Conservation (phyloP, 805 yeast genomes). For the Metschnikowia picachoensis region DNA sequence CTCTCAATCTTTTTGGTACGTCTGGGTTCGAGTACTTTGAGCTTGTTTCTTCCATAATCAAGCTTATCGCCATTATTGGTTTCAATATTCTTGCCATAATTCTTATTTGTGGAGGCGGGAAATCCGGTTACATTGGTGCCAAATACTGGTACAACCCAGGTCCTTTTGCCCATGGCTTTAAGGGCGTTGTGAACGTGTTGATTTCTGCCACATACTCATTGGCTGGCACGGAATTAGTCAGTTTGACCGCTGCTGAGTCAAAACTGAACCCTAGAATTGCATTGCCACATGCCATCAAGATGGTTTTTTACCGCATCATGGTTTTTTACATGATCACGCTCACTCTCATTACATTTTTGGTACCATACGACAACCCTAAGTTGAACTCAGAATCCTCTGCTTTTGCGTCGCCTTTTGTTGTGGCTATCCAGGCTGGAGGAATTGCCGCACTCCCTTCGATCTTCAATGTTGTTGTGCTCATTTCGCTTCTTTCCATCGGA, state of each 20-base stretch:
- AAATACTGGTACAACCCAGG: conserved; percentile 37
- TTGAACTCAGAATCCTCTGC: conserved; percentile 27
- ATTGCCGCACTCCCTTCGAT: conserved; percentile 41
- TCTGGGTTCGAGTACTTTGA: conserved; percentile 39
- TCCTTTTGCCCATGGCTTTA: conserved; percentile 33
- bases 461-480: conserved; percentile 39
- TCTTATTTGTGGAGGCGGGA: conserved; percentile 38
- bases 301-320: conserved; percentile 40
- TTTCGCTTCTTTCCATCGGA: conserved; percentile 40
- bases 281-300: conserved; percentile 40
- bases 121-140: conserved; percentile 36
- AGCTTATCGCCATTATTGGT: conserved; percentile 37
- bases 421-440: conserved; percentile 40
- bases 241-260: conserved; percentile 36
- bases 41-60: conserved; percentile 32
- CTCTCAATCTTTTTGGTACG: conserved; percentile 32
- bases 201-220: conserved; percentile 41
- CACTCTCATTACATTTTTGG: conserved; percentile 38
- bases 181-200: conserved; percentile 37
- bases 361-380: conserved; percentile 27
- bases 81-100: conserved; percentile 38
- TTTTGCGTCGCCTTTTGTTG: conserved; percentile 41
- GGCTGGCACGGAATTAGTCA: conserved; percentile 42
- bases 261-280: conserved; percentile 35
- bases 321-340: conserved; percentile 40